phyloP scores from a whole-genome alignment of 2,329 filamentous ascomycete species.

The Colletotrichum somersetense region DNA sequence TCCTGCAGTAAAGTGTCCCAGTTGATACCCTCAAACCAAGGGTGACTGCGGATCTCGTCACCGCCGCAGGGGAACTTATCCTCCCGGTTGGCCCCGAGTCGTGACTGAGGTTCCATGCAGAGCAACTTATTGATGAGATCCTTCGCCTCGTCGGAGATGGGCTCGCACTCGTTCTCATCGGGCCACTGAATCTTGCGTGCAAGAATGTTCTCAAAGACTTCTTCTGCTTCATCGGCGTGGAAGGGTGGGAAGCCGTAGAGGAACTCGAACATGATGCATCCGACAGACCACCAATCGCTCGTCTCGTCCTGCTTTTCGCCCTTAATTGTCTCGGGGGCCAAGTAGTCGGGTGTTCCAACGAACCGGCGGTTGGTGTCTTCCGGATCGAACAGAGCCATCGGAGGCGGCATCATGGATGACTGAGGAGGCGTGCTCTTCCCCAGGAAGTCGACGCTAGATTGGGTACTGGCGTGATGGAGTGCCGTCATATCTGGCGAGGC shows the following conservation, averaged over 20 bases:
- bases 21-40: slow-evolving; percentile 88
- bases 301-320: slow-evolving; percentile 96
- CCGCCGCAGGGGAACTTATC: slow-evolving; percentile 88
- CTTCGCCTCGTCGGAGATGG: slow-evolving; percentile 86
- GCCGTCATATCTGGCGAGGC: slow-evolving; percentile 82
- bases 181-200: slow-evolving; percentile 93
- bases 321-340: slow-evolving; percentile 96
- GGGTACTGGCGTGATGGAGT: slow-evolving; percentile 66
- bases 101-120: slow-evolving; percentile 83
- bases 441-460: slow-evolving; percentile 61
- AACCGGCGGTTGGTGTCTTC: slow-evolving; percentile 94
- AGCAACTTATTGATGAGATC: slow-evolving; percentile 95
- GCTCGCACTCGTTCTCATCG: slow-evolving; percentile 79
- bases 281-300: slow-evolving; percentile 99
- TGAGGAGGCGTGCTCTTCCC: slow-evolving; percentile 72
- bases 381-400: slow-evolving; percentile 95
- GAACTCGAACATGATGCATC: slow-evolving; percentile 97
- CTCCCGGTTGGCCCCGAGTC: slow-evolving; percentile 86
- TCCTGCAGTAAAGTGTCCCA: slow-evolving; percentile 95
- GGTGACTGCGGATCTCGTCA: slow-evolving; percentile 88
- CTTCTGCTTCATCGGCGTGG: slow-evolving; percentile 88
- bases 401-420: slow-evolving; percentile 84
- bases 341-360: slow-evolving; percentile 96
- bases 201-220: slow-evolving; percentile 97
- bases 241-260: slow-evolving; percentile 94